These are phyloP conservation scores for Fusarium liriodendri DNA, from an alignment of 2,329 filamentous ascomycete species.

Conservation along the genomic window DNA sequence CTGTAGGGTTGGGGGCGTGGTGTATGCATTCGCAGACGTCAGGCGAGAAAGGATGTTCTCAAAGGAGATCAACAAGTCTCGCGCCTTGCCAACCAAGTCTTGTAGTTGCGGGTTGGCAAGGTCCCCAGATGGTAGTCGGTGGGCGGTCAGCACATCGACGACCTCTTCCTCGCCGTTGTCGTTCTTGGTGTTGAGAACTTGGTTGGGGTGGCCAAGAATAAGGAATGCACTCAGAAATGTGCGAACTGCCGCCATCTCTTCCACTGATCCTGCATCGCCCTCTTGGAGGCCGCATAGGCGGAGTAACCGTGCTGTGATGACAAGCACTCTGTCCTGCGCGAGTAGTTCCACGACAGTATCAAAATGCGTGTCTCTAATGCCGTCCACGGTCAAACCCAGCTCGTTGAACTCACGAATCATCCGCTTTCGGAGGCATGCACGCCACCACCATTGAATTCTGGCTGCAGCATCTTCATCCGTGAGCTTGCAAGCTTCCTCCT, in stretches of 20 bases:
- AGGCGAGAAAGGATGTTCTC: constrained; percentile 78
- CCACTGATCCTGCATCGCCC: constrained; percentile 69
- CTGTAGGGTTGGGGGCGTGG: constrained; percentile 70
- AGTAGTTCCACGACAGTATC: constrained; percentile 79
- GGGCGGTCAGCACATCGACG: constrained; percentile 48
- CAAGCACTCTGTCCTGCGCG: constrained; percentile 73
- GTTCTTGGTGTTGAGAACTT: constrained; percentile 81
- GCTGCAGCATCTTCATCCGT: constrained; percentile 71
- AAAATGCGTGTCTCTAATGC: constrained; percentile 76
- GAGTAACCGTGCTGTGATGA: constrained; percentile 74
- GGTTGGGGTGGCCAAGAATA: constrained; percentile 81
- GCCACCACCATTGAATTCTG: constrained; percentile 79
- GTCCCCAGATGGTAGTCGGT: constrained; percentile 55
- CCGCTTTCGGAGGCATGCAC: constrained; percentile 65
- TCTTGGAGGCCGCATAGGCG: constrained; percentile 77
- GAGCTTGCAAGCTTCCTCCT: constrained; percentile 59
- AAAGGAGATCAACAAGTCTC: constrained; percentile 81
- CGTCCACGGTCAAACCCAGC: constrained; percentile 76
- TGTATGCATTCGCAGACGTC: constrained; percentile 74
- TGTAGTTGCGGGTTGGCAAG: constrained; percentile 72
- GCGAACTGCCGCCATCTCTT: constrained; percentile 76
- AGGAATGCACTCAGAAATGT: constrained; percentile 85
- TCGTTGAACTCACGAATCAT: constrained; percentile 74
- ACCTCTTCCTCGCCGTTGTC: constrained; percentile 68
- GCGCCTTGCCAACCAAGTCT: constrained; percentile 81